Evolutionary conservation across 495 filamentous ascomycete genomes (phyloP).

Genomic region (Peziza echinospora): DNA sequence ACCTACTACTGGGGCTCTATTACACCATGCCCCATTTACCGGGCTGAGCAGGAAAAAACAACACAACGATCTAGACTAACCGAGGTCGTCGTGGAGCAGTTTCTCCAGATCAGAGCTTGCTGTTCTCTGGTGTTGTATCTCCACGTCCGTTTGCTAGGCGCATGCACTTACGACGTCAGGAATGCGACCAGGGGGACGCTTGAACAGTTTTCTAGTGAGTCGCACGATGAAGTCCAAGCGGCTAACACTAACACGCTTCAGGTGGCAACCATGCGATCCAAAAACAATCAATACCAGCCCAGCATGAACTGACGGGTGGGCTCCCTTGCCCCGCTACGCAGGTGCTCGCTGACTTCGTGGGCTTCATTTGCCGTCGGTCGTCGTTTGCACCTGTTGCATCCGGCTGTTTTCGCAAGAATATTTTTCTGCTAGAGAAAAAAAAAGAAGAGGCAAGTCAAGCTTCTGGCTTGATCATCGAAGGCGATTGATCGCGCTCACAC

Average conservation of each 20-base stretch:
- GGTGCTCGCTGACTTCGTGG: not conserved
- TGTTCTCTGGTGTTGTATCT: too few relatives aligned
- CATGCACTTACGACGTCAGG: not conserved
- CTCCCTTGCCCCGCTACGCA: not conserved
- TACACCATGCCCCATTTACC: too few relatives aligned
- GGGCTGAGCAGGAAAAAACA: too few relatives aligned
- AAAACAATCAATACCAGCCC: not conserved
- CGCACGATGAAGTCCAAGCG: not conserved
- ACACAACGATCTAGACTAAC: too few relatives aligned
- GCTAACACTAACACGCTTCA: not conserved
- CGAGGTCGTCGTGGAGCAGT: too few relatives aligned
- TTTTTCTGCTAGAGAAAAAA: not conserved
- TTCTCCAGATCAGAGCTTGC: too few relatives aligned
- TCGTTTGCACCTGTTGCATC: not conserved
- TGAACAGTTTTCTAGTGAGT: not conserved
- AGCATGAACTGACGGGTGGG: too few relatives aligned
- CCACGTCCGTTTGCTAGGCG: not conserved
- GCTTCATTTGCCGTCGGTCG: not conserved
- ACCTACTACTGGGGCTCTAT: too few relatives aligned
- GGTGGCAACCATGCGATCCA: not conserved
- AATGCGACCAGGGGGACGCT: not conserved
- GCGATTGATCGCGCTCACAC: too few relatives aligned
- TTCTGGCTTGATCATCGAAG: not conserved
- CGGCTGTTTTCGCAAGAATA: too few relatives aligned
- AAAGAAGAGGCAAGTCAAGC: not conserved